phyloP scores from a whole-genome alignment of 495 filamentous ascomycete species.

The Tuber microsphaerosporum region DNA sequence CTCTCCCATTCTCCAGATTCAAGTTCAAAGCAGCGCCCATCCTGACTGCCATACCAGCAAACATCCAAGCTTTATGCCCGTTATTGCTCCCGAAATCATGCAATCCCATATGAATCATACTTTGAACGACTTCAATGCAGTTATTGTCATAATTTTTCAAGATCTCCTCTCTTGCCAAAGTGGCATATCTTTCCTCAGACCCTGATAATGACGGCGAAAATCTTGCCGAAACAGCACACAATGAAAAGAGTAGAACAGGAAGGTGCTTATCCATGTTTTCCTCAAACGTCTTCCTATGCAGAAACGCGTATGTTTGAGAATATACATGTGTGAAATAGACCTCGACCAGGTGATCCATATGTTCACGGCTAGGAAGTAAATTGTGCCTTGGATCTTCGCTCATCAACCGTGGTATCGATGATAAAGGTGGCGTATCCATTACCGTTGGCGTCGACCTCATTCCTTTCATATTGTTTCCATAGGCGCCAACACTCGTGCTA shows the following conservation, averaged over 20 bases:
- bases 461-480: conserved; percentile 15
- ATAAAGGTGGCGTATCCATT: conserved; percentile 24
- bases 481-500: conserved; percentile 7
- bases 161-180: conserved; percentile 30
- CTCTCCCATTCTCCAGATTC: conserved; percentile 37
- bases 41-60: conserved; percentile 42
- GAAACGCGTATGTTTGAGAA: conserved; percentile 42
- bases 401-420: conserved; percentile 22
- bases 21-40: conserved; percentile 41
- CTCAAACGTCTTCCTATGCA: conserved; percentile 36
- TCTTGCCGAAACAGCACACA: conserved; percentile 40
- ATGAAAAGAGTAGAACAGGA: conserved; percentile 36
- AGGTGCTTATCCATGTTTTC: conserved; percentile 28
- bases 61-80: conserved; percentile 42
- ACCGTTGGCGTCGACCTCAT: conserved; percentile 30
- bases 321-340: conserved; percentile 40
- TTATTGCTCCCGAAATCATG: conserved; percentile 41
- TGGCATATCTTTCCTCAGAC: conserved; percentile 28
- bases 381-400: conserved; percentile 36
- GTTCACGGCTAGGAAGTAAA: conserved; percentile 16
- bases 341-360: conserved; percentile 23
- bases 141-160: conserved; percentile 39
- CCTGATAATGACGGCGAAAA: conserved; percentile 22
- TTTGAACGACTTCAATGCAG: conserved; percentile 38
- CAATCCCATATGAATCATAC: conserved; percentile 41